phyloP scores from a whole-genome alignment of 371 early-diverging fungal genomes.

The Mortierella sp. region DNA sequence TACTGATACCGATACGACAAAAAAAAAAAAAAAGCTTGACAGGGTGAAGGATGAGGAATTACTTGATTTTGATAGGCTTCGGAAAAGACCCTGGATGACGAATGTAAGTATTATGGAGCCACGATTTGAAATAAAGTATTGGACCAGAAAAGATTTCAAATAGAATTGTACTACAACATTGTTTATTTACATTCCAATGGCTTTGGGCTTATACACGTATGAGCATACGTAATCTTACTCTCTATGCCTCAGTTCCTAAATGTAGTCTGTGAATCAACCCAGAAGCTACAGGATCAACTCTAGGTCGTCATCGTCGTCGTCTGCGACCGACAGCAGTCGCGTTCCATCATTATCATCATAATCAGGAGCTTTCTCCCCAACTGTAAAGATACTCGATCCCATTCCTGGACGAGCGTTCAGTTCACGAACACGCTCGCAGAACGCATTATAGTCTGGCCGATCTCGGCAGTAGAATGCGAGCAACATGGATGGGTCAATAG shows the following conservation, averaged over 20 bases:
- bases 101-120: too few species aligned
- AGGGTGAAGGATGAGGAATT: too few species aligned
- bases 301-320: conserved; percentile 55
- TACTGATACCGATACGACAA: too few species aligned
- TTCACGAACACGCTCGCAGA: conserved; percentile 66
- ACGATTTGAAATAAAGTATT: too few species aligned
- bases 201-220: not conserved
- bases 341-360: conserved; percentile 70
- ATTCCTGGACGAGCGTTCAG: conserved; percentile 59
- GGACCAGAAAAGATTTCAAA: too few species aligned
- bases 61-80: too few species aligned
- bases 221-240: too few species aligned
- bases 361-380: conserved; percentile 74
- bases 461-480: conserved; percentile 89
- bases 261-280: not conserved
- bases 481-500: conserved; percentile 94
- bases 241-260: not conserved
- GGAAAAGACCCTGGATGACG: too few species aligned
- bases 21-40: too few species aligned
- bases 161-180: not conserved
- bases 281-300: conserved; percentile 40
- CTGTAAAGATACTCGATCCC: conserved; percentile 73
- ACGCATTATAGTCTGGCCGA: conserved; percentile 72
- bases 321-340: conserved; percentile 43
- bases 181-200: conserved; percentile 1